These are phyloP conservation scores for Aethionema arabicum DNA, from an alignment of 345 rosid genomes.

Conservation along the genomic window DNA sequence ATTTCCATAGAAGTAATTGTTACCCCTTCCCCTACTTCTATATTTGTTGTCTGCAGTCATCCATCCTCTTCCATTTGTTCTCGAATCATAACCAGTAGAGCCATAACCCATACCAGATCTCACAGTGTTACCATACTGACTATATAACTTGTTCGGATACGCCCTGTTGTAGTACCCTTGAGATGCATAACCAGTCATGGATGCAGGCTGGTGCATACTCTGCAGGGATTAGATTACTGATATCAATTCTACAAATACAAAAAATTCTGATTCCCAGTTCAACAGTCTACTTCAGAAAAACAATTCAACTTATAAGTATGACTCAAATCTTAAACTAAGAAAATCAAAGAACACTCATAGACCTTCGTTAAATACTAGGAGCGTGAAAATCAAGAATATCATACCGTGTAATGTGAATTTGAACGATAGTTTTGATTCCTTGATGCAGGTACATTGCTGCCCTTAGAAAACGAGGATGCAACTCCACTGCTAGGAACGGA, in stretches of 20 bases:
- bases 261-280: not conserved
- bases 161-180: slow-evolving; percentile 53
- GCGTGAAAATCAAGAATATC: not conserved
- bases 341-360: no score
- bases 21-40: slow-evolving; percentile 55
- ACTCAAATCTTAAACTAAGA: not conserved
- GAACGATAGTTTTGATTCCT: slow-evolving; percentile 55
- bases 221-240: slow-evolving; percentile 11
- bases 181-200: slow-evolving; percentile 49
- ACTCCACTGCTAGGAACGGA: slow-evolving; percentile 31
- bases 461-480: slow-evolving; percentile 45
- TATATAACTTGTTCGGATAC: slow-evolving; percentile 56
- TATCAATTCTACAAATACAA: slow-evolving; percentile 1
- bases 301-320: not conserved
- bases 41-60: slow-evolving; percentile 52
- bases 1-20: slow-evolving; percentile 51
- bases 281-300: not conserved
- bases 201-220: slow-evolving; percentile 55
- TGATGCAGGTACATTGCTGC: slow-evolving; percentile 43
- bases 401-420: slow-evolving; percentile 55
- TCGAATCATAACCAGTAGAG: slow-evolving; percentile 53
- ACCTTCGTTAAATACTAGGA: not conserved
- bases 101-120: slow-evolving; percentile 60
- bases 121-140: slow-evolving; percentile 55
- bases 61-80: slow-evolving; percentile 58